These are phyloP conservation scores for Backusella circina DNA, from an alignment of 192 early-diverging fungal genomes.

Conservation along the genomic window DNA sequence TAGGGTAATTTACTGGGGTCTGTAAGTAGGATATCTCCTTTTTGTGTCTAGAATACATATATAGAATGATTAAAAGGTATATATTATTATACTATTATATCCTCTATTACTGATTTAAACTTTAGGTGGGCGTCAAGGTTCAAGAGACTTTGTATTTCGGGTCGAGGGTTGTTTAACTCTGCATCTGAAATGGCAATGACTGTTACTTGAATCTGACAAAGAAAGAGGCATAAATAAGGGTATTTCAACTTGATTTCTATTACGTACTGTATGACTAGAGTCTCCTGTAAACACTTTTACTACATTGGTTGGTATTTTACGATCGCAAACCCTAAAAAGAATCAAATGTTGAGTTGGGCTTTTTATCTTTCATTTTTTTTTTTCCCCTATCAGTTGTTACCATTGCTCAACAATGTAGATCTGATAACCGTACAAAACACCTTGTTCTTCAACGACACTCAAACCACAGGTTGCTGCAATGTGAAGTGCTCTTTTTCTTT, in stretches of 20 bases:
- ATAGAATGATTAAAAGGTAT: no score
- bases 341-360: not conserved
- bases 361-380: not conserved
- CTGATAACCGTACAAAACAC: conserved; percentile 37
- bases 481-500: conserved; percentile 21
- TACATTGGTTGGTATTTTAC: conserved; percentile 32
- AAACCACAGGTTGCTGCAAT: conserved; percentile 25
- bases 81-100: no score
- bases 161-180: conserved; percentile 25
- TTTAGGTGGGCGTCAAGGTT: conserved; percentile 22
- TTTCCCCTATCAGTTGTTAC: conserved; percentile 20
- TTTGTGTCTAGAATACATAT: conserved; percentile 33
- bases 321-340: conserved; percentile 39
- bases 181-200: conserved; percentile 31
- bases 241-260: not conserved
- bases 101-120: conserved; percentile 39
- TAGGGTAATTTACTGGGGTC: conserved; percentile 44
- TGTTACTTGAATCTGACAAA: conserved; percentile 35
- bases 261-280: conserved; percentile 26
- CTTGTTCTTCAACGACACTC: conserved; percentile 19
- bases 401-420: conserved; percentile 50
- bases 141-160: conserved; percentile 26
- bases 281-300: conserved; percentile 46
- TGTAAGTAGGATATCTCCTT: conserved; percentile 44
- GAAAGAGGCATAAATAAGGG: not conserved